These are phyloP conservation scores for Eucalyptus pauciflora DNA, from an alignment of 345 rosid genomes.

Conservation along the genomic window DNA sequence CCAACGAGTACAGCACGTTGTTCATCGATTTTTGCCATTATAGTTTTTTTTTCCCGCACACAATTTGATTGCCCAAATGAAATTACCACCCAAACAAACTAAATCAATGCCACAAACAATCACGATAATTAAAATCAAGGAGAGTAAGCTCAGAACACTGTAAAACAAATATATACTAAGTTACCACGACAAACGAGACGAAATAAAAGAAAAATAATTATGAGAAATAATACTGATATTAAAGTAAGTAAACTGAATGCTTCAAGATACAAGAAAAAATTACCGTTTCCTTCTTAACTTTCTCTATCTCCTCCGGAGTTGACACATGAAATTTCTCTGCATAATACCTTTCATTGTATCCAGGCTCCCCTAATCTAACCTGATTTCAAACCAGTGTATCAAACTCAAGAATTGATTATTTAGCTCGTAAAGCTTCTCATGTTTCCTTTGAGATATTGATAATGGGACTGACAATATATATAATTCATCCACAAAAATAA, in stretches of 20 bases:
- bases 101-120: background rate
- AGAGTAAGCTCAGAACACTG: background rate
- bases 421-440: background rate
- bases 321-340: constrained; percentile 66
- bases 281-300: constrained; percentile 62
- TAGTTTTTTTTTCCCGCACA: no score
- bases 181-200: background rate
- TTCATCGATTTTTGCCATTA: no score
- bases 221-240: background rate
- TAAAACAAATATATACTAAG: background rate
- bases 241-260: background rate
- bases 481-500: background rate
- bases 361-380: constrained; percentile 93
- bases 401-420: background rate
- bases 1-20: no score
- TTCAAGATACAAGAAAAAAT: constrained; percentile 21
- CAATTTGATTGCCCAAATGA: no score
- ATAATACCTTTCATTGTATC: constrained; percentile 88
- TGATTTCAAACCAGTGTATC: constrained; percentile 1
- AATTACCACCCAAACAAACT: background rate
- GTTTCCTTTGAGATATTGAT: background rate
- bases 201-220: background rate
- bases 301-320: constrained; percentile 44
- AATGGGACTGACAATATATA: background rate
- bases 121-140: background rate